Conservation (phyloP, 805 yeast species). For the Sugiyamaella marilandica region DNA sequence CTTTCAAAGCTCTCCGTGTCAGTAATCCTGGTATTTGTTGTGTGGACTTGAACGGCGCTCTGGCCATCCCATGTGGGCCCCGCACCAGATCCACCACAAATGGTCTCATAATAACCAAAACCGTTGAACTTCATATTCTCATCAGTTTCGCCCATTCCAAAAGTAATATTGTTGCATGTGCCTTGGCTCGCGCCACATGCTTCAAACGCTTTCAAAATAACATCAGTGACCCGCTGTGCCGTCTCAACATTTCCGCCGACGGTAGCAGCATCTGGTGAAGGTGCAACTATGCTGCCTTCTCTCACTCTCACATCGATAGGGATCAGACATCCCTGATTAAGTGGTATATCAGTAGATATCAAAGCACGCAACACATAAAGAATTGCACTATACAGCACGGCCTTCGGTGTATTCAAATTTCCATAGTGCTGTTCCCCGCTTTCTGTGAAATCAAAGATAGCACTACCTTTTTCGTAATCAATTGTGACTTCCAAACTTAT, state of each 20-base stretch:
- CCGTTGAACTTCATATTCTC: slow-evolving; percentile 34
- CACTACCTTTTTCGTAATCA: slow-evolving; percentile 51
- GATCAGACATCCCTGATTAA: slow-evolving; percentile 84
- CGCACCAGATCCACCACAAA: slow-evolving; percentile 94
- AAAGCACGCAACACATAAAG: slow-evolving; percentile 79
- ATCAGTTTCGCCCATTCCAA: slow-evolving; percentile 67
- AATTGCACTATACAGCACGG: slow-evolving; percentile 83
- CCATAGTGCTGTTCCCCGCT: slow-evolving; percentile 82
- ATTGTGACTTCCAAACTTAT: slow-evolving; percentile 27
- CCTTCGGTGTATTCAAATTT: slow-evolving; percentile 85
- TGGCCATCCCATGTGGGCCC: slow-evolving; percentile 81
- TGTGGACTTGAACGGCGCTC: slow-evolving; percentile 82
- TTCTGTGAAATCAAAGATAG: slow-evolving; percentile 79
- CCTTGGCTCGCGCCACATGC: slow-evolving; percentile 95
- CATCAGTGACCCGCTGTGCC: slow-evolving; percentile 87
- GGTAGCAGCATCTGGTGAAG: slow-evolving; percentile 80
- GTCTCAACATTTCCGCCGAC: slow-evolving; percentile 94
- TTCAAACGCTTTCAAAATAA: slow-evolving; percentile 74
- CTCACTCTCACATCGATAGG: slow-evolving; percentile 70
- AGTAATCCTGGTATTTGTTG: slow-evolving; percentile 89
- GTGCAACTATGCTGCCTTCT: slow-evolving; percentile 61
- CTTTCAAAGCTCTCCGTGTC: slow-evolving; percentile 85
- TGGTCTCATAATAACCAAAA: slow-evolving; percentile 87
- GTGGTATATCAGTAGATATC: slow-evolving; percentile 80
- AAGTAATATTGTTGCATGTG: slow-evolving; percentile 86